A percentile compares a stretch with the other conserved stretches of the same genome.
Evolutionary conservation across 306 rosid species (phyloP).

Genomic region (Cucumis cinereus): DNA sequence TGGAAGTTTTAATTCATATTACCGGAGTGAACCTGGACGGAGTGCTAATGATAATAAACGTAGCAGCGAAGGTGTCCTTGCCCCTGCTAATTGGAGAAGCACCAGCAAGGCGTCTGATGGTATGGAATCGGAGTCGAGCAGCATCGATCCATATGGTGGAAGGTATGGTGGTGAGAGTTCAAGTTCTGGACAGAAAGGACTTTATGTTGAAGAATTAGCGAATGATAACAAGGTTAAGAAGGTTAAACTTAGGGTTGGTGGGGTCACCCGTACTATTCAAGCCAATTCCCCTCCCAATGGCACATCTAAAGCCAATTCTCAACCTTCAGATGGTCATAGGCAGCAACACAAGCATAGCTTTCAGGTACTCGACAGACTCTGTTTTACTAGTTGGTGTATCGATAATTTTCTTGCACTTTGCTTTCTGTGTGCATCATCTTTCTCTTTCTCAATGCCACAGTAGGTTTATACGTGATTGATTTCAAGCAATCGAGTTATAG

Average conservation of each 20-base stretch:
- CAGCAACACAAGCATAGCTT: conserved; percentile 36
- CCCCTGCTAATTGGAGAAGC: conserved; percentile 86
- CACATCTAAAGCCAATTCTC: conserved; percentile 34
- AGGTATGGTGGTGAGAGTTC: conserved; percentile 36
- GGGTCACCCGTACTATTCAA: conserved; percentile 64
- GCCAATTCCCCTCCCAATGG: conserved; percentile 63
- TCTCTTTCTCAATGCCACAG: not conserved
- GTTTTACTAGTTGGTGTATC: not conserved
- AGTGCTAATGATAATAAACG: conserved; percentile 39
- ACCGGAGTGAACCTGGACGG: conserved; percentile 39
- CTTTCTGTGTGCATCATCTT: not conserved
- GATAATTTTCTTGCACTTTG: not conserved
- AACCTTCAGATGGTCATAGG: conserved; percentile 33
- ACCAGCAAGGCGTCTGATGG: conserved; percentile 23
- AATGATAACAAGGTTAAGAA: conserved; percentile 63
- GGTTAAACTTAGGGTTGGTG: conserved; percentile 80
- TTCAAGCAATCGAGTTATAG: not conserved
- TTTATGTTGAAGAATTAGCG: conserved; percentile 37
- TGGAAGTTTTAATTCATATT: conserved; percentile 33
- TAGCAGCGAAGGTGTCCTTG: conserved; percentile 77
- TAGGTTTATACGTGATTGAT: not conserved
- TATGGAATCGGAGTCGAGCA: conserved; percentile 1
- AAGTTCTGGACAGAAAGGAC: conserved; percentile 42
- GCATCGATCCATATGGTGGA: conserved; percentile 30
- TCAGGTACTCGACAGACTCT: conserved; percentile 34